Conservation (phyloP, 2,329 filamentous ascomycete genomes). For the Alternaria triticina region DNA sequence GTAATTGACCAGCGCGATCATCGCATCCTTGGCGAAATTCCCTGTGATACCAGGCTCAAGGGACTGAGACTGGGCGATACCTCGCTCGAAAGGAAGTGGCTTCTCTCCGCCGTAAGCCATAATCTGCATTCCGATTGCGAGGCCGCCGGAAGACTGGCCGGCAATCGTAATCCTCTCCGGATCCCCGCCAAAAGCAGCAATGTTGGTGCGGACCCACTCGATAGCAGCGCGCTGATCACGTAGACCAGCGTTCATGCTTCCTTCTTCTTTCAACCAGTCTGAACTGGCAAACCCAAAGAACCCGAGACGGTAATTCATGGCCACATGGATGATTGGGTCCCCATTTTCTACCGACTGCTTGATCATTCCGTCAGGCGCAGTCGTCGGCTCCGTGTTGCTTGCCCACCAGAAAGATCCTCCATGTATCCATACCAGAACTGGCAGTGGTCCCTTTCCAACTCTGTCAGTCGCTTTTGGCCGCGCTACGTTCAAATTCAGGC, state of each 20-base stretch:
- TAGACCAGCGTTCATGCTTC: constrained; percentile 47
- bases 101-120: constrained; percentile 42
- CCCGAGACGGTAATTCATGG: constrained; percentile 47
- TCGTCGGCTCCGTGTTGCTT: constrained; percentile 44
- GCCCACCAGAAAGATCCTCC: constrained; percentile 52
- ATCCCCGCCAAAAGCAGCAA: constrained; percentile 45
- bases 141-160: constrained; percentile 48
- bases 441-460: constrained; percentile 49
- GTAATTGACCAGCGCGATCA: constrained; percentile 51
- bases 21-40: constrained; percentile 58
- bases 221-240: constrained; percentile 49
- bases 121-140: constrained; percentile 42
- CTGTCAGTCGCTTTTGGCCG: constrained; percentile 54
- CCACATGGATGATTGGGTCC: constrained; percentile 46
- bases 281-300: constrained; percentile 50
- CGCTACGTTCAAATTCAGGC: constrained; percentile 66
- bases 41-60: constrained; percentile 59
- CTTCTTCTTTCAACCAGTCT: constrained; percentile 37
- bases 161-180: constrained; percentile 47
- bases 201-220: constrained; percentile 50
- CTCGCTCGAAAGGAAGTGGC: constrained; percentile 36
- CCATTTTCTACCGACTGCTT: constrained; percentile 55
- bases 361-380: constrained; percentile 55
- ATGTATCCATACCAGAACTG: constrained; percentile 67
- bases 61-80: constrained; percentile 54